These are phyloP conservation scores for Hemerocallis citrina DNA, from an alignment of 106 monocot genomes.

Conservation along the genomic window DNA sequence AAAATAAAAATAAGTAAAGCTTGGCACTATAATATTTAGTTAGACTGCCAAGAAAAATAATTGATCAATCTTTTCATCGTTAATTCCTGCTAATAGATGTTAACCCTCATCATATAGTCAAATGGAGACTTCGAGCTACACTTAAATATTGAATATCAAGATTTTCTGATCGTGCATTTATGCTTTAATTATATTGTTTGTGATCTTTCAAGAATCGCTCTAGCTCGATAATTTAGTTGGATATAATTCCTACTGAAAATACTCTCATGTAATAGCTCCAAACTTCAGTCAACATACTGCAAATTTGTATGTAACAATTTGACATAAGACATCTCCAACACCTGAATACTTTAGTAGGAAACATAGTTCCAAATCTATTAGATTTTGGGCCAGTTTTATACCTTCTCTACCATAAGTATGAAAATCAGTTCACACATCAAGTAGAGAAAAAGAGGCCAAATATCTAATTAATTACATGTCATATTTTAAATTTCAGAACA, in stretches of 20 bases:
- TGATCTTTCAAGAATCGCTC: too few species aligned
- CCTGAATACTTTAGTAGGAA: not conserved
- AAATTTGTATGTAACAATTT: not conserved
- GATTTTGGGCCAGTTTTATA: not conserved
- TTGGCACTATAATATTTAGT: too few species aligned
- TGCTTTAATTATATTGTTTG: too few species aligned
- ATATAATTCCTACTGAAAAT: not conserved
- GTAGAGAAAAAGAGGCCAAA: not conserved
- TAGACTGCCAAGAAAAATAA: too few species aligned
- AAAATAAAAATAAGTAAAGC: too few species aligned
- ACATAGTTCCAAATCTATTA: not conserved
- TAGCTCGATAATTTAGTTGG: too few species aligned
- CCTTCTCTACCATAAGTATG: not conserved
- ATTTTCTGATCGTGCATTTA: too few species aligned
- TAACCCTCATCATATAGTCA: not conserved
- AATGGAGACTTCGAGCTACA: not conserved
- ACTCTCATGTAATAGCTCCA: not conserved
- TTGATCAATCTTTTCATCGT: too few species aligned
- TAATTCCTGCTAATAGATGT: too few species aligned
- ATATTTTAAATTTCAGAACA: not conserved
- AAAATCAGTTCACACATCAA: not conserved
- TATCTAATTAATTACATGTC: not conserved
- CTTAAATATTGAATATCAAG: too few species aligned
- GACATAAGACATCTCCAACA: not conserved
- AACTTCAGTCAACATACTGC: not conserved